Evolutionary conservation across 2,329 filamentous ascomycete genomes (phyloP).

Genomic region (Aspergillus calidoustus): DNA sequence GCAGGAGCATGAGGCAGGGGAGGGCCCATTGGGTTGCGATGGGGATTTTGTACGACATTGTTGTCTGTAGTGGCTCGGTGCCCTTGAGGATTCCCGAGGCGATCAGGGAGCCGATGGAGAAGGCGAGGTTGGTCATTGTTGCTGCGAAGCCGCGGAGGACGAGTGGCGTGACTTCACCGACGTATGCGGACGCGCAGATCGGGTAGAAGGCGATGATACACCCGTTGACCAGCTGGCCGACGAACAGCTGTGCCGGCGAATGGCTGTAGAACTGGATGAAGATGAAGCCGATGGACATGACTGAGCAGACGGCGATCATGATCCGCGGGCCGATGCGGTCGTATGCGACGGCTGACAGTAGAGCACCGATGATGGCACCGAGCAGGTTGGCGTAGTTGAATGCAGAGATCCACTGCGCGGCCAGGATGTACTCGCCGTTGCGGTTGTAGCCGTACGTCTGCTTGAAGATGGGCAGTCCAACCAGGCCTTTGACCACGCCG

Average conservation of each 20-base stretch:
- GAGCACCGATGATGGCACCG: conserved; percentile 31
- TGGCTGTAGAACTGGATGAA: conserved; percentile 68
- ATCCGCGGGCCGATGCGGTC: conserved; percentile 34
- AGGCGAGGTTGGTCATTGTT: conserved; percentile 36
- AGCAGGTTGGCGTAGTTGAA: conserved; percentile 34
- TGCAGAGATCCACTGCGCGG: conserved; percentile 33
- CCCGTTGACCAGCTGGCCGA: conserved; percentile 65
- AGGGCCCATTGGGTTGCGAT: conserved; percentile 33
- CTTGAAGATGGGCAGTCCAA: conserved; percentile 34
- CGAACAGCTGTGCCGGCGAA: conserved; percentile 60
- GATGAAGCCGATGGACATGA: conserved; percentile 52
- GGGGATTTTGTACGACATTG: conserved; percentile 31
- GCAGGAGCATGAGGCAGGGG: conserved; percentile 27
- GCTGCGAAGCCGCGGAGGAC: conserved; percentile 36
- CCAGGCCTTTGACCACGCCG: conserved; percentile 30
- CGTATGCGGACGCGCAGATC: conserved; percentile 54
- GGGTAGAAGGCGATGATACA: conserved; percentile 66
- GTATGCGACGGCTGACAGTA: conserved; percentile 30
- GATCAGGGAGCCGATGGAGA: conserved; percentile 39
- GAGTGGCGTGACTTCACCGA: conserved; percentile 37
- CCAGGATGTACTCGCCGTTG: conserved; percentile 30
- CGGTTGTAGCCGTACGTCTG: conserved; percentile 33
- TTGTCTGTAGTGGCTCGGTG: conserved; percentile 21
- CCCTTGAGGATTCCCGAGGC: conserved; percentile 36
- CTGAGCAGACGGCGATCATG: conserved; percentile 32